These are phyloP conservation scores for Ceratopteris richardii DNA, from an alignment of 75 land plant species.

Conservation along the genomic window DNA sequence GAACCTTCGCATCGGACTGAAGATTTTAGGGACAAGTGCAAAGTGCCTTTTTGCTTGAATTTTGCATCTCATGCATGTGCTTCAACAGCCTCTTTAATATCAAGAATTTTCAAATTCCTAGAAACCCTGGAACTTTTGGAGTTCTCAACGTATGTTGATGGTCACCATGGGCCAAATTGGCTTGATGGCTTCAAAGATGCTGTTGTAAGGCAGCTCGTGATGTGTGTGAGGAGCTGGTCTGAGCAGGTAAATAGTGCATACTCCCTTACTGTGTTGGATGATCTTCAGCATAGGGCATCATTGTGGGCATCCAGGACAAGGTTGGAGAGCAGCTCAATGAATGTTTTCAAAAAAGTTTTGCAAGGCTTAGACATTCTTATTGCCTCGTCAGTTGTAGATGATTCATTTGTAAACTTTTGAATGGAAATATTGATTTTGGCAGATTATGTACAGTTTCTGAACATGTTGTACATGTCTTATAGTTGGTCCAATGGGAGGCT, in stretches of 20 bases:
- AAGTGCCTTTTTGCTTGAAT: not conserved
- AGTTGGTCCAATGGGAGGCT: no score
- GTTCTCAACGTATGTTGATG: not conserved
- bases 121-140: not conserved
- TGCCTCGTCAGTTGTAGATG: conserved; percentile 2
- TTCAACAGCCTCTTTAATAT: not conserved
- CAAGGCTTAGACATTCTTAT: not conserved
- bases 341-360: not conserved
- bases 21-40: not conserved
- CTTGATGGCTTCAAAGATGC: not conserved
- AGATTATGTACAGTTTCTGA: no score
- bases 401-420: no score
- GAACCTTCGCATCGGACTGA: conserved; percentile 7
- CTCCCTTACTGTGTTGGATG: not conserved
- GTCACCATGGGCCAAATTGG: not conserved
- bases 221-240: conserved; percentile 1
- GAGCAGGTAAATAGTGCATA: not conserved
- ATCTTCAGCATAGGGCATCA: not conserved
- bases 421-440: no score
- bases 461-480: no score
- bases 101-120: not conserved
- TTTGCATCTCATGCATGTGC: not conserved
- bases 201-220: not conserved
- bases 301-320: not conserved
- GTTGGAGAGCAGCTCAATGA: not conserved